A percentile compares a stretch with the other conserved stretches of the same genome.
phyloP scores from a whole-genome alignment of 208 protist species.

The Strigomonas galati region DNA sequence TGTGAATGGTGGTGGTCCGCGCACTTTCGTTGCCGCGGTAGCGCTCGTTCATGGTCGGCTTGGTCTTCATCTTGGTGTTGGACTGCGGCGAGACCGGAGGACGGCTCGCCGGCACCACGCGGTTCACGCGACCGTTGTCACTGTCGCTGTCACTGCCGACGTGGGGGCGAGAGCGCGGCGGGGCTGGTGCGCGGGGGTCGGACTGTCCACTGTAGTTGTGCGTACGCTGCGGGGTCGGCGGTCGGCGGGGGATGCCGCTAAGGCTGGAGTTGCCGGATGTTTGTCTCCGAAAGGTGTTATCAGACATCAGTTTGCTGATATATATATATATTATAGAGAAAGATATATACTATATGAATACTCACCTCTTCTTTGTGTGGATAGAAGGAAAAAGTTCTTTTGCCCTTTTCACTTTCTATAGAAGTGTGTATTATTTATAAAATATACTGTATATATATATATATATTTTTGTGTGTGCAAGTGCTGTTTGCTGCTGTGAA shows the following conservation, averaged over 20 bases:
- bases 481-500: too few relatives aligned
- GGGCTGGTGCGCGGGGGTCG: slow-evolving; percentile 1
- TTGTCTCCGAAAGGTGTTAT: neutral
- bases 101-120: neutral
- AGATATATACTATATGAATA: neutral
- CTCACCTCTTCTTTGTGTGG: neutral
- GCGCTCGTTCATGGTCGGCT: too few relatives aligned
- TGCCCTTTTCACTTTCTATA: too few relatives aligned
- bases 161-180: slow-evolving; percentile 11
- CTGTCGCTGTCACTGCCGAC: neutral
- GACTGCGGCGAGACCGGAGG: neutral
- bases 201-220: neutral
- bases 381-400: too few relatives aligned
- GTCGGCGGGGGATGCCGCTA: slow-evolving; percentile 3
- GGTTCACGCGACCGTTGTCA: neutral
- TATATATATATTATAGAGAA: neutral
- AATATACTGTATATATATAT: too few relatives aligned
- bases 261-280: slow-evolving; percentile 3
- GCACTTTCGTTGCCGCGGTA: neutral
- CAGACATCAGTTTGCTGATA: too few relatives aligned
- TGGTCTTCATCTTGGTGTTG: too few relatives aligned
- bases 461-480: too few relatives aligned
- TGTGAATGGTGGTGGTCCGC: slow-evolving; percentile 14
- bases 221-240: neutral
- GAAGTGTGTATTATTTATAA: too few relatives aligned